phyloP scores from a whole-genome alignment of 176 grass and related monocot genomes.

The Musa beccarii region DNA sequence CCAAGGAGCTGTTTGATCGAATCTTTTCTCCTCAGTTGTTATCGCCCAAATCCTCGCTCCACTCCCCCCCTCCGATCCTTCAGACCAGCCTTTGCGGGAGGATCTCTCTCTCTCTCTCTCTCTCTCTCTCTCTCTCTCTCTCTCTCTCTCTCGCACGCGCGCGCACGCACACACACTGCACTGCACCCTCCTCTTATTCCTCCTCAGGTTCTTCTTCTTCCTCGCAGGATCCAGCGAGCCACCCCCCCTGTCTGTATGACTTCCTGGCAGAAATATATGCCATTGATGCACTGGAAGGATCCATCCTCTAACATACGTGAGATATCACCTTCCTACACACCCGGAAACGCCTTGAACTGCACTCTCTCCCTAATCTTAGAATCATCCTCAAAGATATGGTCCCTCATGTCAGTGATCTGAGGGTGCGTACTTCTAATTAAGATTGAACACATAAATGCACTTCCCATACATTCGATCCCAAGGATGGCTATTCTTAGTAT shows the following conservation, averaged over 20 bases:
- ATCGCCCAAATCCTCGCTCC: constrained; percentile 17
- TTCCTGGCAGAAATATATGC: too few species aligned
- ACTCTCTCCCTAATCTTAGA: too few species aligned
- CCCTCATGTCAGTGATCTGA: too few species aligned
- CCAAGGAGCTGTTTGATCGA: constrained; percentile 5
- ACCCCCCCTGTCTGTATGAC: background rate
- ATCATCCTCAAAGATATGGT: too few species aligned
- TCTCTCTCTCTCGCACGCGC: background rate
- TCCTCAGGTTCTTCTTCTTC: background rate
- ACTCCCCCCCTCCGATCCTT: constrained; percentile 1
- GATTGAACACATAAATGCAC: too few species aligned
- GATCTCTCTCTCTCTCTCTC: background rate
- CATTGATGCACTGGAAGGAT: too few species aligned
- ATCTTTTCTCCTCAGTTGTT: constrained; percentile 1
- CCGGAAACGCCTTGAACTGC: too few species aligned
- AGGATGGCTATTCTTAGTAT: too few species aligned
- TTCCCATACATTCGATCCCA: too few species aligned
- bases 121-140: background rate
- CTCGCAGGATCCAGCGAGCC: constrained; percentile 7
- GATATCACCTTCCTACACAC: too few species aligned
- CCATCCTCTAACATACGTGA: too few species aligned
- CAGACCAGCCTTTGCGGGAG: background rate
- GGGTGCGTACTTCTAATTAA: too few species aligned
- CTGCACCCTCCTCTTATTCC: background rate
- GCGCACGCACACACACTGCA: background rate